phyloP scores from a whole-genome alignment of 805 yeast genomes.

The Pichia californica region DNA sequence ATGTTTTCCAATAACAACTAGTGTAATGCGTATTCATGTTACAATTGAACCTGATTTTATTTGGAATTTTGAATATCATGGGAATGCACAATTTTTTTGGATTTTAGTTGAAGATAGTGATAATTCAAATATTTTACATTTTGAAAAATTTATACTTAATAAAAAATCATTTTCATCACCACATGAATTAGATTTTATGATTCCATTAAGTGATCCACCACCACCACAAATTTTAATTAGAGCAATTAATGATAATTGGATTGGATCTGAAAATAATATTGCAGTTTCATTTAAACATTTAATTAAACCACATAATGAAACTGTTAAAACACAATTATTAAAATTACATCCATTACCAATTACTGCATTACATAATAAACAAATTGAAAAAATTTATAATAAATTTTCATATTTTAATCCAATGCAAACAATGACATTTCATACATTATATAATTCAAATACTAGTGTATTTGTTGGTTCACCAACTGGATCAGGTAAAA shows the following conservation, averaged over 20 bases:
- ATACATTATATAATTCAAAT: slow-evolving; percentile 73
- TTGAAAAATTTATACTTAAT: slow-evolving; percentile 69
- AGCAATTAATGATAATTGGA: slow-evolving; percentile 80
- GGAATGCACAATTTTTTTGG: slow-evolving; percentile 86
- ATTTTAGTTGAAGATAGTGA: slow-evolving; percentile 84
- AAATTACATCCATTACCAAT: slow-evolving; percentile 82
- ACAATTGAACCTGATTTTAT: slow-evolving; percentile 65
- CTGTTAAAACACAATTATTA: slow-evolving; percentile 73
- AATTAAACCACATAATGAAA: slow-evolving; percentile 82
- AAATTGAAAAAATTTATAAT: slow-evolving; percentile 63
- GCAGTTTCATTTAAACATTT: slow-evolving; percentile 85
- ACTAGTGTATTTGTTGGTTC: slow-evolving; percentile 89
- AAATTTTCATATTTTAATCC: slow-evolving; percentile 89
- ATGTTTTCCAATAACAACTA: slow-evolving; percentile 80
- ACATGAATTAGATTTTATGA: slow-evolving; percentile 85
- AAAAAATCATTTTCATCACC: slow-evolving; percentile 44
- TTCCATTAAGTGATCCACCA: slow-evolving; percentile 82
- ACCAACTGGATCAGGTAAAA: slow-evolving; percentile 98
- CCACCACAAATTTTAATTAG: slow-evolving; percentile 84
- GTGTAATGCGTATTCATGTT: slow-evolving; percentile 78
- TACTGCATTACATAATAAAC: slow-evolving; percentile 64
- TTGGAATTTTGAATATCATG: slow-evolving; percentile 83
- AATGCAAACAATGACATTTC: slow-evolving; percentile 97
- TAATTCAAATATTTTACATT: slow-evolving; percentile 65
- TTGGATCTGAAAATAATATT: slow-evolving; percentile 72